A percentile compares a stretch with the other conserved stretches of the same genome.
Conservation (phyloP, 352 stramenopile species). For the Aphanomyces cochlioides region DNA sequence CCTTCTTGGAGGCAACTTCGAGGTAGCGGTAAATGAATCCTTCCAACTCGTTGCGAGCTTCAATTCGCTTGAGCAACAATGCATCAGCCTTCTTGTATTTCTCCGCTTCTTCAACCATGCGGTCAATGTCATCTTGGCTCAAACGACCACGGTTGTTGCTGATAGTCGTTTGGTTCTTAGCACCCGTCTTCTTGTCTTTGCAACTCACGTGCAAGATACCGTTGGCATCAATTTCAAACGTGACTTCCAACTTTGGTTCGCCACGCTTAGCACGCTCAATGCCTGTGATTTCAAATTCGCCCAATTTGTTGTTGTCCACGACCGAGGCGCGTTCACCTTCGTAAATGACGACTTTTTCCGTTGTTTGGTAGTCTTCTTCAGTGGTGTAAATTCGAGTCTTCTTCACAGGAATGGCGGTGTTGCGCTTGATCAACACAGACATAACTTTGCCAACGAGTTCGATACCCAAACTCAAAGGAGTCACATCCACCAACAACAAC, state of each 20-base stretch:
- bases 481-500: conserved; percentile 37
- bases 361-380: conserved; percentile 79
- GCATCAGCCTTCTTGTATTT: conserved; percentile 74
- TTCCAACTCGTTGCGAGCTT: conserved; percentile 61
- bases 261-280: conserved; percentile 83
- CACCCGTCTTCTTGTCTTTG: conserved; percentile 77
- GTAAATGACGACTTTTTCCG: conserved; percentile 83
- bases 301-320: conserved; percentile 91
- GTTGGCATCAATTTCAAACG: conserved; percentile 90
- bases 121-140: conserved; percentile 65
- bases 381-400: conserved; percentile 51
- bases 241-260: conserved; percentile 88
- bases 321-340: conserved; percentile 85
- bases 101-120: conserved; percentile 64
- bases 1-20: conserved; percentile 28
- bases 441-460: conserved; percentile 59
- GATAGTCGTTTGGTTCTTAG: conserved; percentile 64
- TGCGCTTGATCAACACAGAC: conserved; percentile 61
- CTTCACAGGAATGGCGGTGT: conserved; percentile 39
- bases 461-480: conserved; percentile 47
- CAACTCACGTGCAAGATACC: conserved; percentile 89
- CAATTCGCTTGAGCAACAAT: conserved; percentile 66
- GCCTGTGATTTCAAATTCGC: conserved; percentile 88
- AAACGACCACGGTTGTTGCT: conserved; percentile 71
- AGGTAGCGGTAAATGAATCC: conserved; percentile 60